phyloP scores from a whole-genome alignment of 2,329 filamentous ascomycete genomes.

The Aspergillaceae sp. region DNA sequence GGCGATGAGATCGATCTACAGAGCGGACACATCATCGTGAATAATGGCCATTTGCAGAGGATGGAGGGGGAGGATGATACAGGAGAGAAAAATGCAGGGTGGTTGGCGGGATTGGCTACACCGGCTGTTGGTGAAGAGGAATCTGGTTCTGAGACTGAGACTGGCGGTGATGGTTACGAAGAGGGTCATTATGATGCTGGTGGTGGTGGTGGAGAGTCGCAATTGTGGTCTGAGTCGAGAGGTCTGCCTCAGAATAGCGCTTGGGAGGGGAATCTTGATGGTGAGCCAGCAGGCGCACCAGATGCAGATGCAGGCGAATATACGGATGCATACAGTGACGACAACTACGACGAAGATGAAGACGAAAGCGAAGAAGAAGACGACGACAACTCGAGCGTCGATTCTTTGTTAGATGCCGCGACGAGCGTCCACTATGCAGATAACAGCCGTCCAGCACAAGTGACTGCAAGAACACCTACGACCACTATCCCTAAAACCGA shows the following conservation, averaged over 20 bases:
- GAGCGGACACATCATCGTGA: slow-evolving; percentile 73
- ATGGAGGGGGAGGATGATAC: slow-evolving; percentile 52
- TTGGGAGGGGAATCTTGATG: too few species aligned
- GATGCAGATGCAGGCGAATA: too few species aligned
- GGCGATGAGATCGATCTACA: slow-evolving; percentile 83
- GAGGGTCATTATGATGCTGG: slow-evolving; percentile 1
- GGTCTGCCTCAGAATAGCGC: too few species aligned
- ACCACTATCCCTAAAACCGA: not conserved
- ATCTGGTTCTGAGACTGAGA: slow-evolving; percentile 1
- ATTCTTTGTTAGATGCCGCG: slow-evolving; percentile 14
- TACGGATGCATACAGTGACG: too few species aligned
- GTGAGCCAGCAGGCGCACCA: too few species aligned
- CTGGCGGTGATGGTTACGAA: slow-evolving; percentile 2
- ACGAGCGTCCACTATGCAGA: slow-evolving; percentile 6
- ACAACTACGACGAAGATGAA: not conserved
- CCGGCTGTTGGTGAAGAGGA: not conserved
- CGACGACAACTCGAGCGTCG: slow-evolving; percentile 15
- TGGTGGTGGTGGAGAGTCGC: slow-evolving; percentile 3
- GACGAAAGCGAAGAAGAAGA: slow-evolving; percentile 1
- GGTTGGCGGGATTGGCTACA: not conserved
- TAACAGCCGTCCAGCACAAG: slow-evolving; percentile 1
- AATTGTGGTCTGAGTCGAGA: not conserved
- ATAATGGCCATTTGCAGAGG: slow-evolving; percentile 74
- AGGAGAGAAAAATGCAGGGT: slow-evolving; percentile 19
- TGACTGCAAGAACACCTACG: not conserved